These are phyloP conservation scores for Neurospora discreta DNA, from an alignment of 495 filamentous ascomycete genomes.

Conservation along the genomic window DNA sequence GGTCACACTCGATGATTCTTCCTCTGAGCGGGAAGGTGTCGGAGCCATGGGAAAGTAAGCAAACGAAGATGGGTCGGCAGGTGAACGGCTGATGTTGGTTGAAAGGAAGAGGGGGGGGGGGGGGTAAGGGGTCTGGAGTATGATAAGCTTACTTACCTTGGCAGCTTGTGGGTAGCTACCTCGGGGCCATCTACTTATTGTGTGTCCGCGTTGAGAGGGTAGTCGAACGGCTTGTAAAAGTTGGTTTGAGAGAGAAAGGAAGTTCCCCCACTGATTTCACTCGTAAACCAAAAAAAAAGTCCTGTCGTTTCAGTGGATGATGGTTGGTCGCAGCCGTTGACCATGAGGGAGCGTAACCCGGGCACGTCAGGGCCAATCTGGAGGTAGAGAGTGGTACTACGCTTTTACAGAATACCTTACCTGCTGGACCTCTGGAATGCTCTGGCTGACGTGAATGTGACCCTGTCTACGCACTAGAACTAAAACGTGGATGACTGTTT, in stretches of 20 bases:
- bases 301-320: background rate
- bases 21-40: background rate
- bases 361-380: background rate
- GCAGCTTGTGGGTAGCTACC: too few relatives aligned
- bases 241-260: background rate
- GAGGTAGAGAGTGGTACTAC: background rate
- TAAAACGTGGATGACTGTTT: background rate
- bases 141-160: background rate
- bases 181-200: background rate
- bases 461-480: background rate
- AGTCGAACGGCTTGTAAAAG: background rate
- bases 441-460: background rate
- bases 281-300: background rate
- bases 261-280: background rate
- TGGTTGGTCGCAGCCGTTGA: background rate
- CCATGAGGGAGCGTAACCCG: background rate
- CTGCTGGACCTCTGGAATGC: background rate
- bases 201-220: background rate
- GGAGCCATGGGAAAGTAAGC: background rate
- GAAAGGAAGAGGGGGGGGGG: background rate
- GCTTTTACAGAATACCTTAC: background rate
- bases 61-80: background rate
- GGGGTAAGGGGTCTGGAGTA: background rate
- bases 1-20: background rate
- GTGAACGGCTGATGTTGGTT: background rate